These are phyloP conservation scores for Dionaea muscipula DNA, from an alignment of 179 eudicot genomes.

Conservation along the genomic window DNA sequence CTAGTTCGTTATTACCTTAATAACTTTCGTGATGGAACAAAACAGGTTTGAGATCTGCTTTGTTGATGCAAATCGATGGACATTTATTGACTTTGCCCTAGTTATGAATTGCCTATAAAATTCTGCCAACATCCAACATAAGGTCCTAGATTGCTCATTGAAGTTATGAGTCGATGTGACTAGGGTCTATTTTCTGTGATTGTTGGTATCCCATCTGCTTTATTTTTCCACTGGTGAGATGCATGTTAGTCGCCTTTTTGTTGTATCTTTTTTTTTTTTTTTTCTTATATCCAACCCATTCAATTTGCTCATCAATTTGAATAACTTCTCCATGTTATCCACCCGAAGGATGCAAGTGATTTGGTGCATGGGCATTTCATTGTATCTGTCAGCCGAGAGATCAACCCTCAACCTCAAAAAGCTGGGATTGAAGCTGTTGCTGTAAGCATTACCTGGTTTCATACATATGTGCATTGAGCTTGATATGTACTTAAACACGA, in stretches of 20 bases:
- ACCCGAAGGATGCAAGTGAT: constrained; percentile 81
- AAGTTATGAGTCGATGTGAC: no score
- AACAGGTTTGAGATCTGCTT: constrained; percentile 41
- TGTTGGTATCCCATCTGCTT: no score
- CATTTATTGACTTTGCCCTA: not conserved
- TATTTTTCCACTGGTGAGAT: no score
- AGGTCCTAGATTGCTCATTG: no score
- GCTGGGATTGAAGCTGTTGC: constrained; percentile 68
- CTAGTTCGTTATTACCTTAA: constrained; percentile 78
- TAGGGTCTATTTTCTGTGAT: no score
- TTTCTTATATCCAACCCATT: not conserved
- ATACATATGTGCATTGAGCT: no score
- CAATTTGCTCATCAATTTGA: not conserved
- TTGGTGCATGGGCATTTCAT: constrained; percentile 81
- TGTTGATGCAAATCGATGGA: not conserved
- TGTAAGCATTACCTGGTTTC: constrained; percentile 35
- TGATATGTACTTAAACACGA: no score
- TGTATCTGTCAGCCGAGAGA: constrained; percentile 62
- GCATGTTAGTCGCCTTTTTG: no score
- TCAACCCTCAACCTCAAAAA: constrained; percentile 43
- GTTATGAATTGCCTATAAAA: not conserved
- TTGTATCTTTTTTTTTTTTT: no score
- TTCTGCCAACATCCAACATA: no score
- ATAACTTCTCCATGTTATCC: not conserved
- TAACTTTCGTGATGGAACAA: constrained; percentile 80